Percentiles rank a stretch among this genome's conserved stretches.
Conservation (phyloP, 225 moss, liverwort and hornwort genomes). For the Bryum argenteum region DNA sequence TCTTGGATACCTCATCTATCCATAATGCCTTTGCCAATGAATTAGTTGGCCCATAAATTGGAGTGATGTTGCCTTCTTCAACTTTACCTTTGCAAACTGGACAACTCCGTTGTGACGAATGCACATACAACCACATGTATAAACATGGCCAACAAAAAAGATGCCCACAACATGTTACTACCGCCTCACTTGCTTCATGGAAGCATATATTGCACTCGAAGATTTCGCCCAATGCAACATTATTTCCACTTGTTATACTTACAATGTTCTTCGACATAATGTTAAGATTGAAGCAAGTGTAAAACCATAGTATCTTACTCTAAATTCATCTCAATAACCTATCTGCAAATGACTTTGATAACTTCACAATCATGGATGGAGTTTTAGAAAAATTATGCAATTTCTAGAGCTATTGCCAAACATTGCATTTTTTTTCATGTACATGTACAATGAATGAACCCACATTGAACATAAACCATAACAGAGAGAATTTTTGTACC, state of each 20-base stretch:
- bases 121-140: constrained; percentile 76
- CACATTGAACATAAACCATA: not conserved
- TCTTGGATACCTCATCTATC: constrained; percentile 20
- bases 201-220: constrained; percentile 86
- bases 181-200: constrained; percentile 63
- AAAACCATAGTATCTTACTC: not conserved
- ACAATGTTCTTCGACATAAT: constrained; percentile 16
- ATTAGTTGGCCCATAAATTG: constrained; percentile 74
- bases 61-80: constrained; percentile 64
- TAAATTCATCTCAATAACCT: fast-evolving
- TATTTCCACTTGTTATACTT: not conserved
- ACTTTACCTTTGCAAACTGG: constrained; percentile 75
- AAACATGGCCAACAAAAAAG: constrained; percentile 82
- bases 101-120: constrained; percentile 68
- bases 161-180: constrained; percentile 80
- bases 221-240: constrained; percentile 42
- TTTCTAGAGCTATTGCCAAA: not conserved
- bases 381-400: not conserved
- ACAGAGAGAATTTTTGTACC: fast-evolving
- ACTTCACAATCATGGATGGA: too few relatives aligned
- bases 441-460: not conserved
- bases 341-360: not conserved
- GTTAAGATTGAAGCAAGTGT: not conserved
- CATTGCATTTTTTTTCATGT: not conserved
- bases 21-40: constrained; percentile 31